A percentile compares a stretch with the other conserved stretches of the same genome.
Conservation (phyloP, 257 asterid species). For the Nicotiana sylvestris region DNA sequence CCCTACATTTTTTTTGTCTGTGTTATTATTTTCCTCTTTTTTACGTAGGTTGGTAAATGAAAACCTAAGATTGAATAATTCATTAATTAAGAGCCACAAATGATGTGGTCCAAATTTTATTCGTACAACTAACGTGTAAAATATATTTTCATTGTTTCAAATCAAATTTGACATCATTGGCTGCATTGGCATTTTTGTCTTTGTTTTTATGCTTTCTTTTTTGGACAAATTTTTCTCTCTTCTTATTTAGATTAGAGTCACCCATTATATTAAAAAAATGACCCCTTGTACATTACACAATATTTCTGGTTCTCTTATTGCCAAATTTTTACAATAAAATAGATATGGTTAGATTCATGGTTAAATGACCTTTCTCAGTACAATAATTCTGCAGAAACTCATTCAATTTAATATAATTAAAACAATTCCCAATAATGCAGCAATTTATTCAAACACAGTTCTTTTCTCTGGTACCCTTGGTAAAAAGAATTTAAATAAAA, state of each 20-base stretch:
- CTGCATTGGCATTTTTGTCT: background rate
- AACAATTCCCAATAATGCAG: background rate
- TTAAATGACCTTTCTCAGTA: background rate
- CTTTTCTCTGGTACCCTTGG: no score
- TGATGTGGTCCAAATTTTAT: background rate
- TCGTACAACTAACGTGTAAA: background rate
- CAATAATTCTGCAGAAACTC: background rate
- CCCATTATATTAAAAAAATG: background rate
- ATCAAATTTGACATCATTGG: background rate
- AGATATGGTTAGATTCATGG: background rate
- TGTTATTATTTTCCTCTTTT: background rate
- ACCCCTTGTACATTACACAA: background rate
- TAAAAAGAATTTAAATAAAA: no score
- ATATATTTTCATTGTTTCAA: no score
- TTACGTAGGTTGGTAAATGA: background rate
- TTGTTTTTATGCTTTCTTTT: background rate
- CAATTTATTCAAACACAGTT: no score
- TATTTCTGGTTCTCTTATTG: background rate
- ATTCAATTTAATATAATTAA: background rate
- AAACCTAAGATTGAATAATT: constrained; percentile 9
- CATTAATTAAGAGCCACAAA: background rate
- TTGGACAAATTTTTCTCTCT: background rate
- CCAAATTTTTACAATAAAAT: no score
- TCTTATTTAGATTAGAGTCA: background rate
- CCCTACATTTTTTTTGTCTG: background rate